Evolutionary conservation across 257 asterid species (phyloP).

Genomic region (Capsicum baccatum): DNA sequence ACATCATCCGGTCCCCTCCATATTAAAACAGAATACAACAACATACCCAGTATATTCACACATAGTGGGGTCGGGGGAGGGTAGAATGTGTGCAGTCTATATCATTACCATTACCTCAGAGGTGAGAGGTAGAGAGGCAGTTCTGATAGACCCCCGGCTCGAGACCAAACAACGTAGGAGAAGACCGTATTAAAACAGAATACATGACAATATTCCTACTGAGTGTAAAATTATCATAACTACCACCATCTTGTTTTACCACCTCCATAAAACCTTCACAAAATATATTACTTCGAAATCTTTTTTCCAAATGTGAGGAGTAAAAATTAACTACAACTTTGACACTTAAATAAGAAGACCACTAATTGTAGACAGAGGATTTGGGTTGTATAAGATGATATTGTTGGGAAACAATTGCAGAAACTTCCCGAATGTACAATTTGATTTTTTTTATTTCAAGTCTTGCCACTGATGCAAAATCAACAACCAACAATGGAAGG

Average conservation of each 20-base stretch:
- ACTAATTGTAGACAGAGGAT: not conserved
- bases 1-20: not conserved
- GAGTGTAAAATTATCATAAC: not conserved
- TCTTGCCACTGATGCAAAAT: conserved; percentile 8
- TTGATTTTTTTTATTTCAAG: conserved; percentile 20
- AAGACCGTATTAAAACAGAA: not conserved
- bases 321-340: not conserved
- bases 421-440: not conserved
- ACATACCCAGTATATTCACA: not conserved
- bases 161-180: too few relatives aligned
- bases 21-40: not conserved
- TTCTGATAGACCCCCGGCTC: too few relatives aligned
- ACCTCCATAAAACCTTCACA: conserved; percentile 4
- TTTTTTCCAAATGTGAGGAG: not conserved
- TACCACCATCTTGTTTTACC: not conserved
- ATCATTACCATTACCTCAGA: too few relatives aligned
- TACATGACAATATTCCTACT: not conserved
- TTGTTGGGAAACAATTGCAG: not conserved
- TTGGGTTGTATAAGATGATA: not conserved
- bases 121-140: too few relatives aligned
- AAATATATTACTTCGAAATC: not conserved
- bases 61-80: too few relatives aligned
- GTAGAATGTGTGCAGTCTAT: too few relatives aligned
- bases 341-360: conserved; percentile 10
- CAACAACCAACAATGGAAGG: not conserved